Evolutionary conservation across 805 yeast genomes (phyloP).

Genomic region (Saccharomyces paradoxus): DNA sequence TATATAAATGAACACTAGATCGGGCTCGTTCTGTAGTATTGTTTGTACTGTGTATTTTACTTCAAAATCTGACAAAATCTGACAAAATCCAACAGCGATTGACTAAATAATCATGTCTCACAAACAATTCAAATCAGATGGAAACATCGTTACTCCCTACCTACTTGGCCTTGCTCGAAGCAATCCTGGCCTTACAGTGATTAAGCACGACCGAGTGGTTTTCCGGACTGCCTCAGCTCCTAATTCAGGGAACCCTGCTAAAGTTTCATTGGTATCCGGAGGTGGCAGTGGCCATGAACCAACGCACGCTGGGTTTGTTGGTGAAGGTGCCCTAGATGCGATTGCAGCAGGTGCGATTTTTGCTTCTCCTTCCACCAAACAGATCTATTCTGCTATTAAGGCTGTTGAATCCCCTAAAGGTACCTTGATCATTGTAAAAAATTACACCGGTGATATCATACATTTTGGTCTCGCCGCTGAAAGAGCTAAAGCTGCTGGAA

Average conservation of each 20-base stretch:
- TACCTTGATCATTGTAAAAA: slow-evolving; percentile 66
- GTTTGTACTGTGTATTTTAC: background rate
- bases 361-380: slow-evolving; percentile 84
- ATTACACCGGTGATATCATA: slow-evolving; percentile 82
- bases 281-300: slow-evolving; percentile 94
- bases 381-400: slow-evolving; percentile 52
- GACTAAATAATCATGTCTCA: slow-evolving; percentile 6
- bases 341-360: slow-evolving; percentile 77
- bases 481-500: slow-evolving; percentile 67
- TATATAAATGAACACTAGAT: background rate
- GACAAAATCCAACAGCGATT: background rate
- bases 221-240: slow-evolving; percentile 12
- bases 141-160: slow-evolving; percentile 14
- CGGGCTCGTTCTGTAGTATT: background rate
- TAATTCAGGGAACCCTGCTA: slow-evolving; percentile 31
- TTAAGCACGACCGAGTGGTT: slow-evolving; percentile 10
- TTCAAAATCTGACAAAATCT: no score
- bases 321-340: slow-evolving; percentile 65
- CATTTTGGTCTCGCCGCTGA: slow-evolving; percentile 85
- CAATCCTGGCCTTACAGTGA: slow-evolving; percentile 13
- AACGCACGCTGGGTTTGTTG: slow-evolving; percentile 77
- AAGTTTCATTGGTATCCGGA: slow-evolving; percentile 67
- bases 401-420: slow-evolving; percentile 42
- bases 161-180: slow-evolving; percentile 14
- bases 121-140: slow-evolving; percentile 15